Evolutionary conservation across 148 eudicot species (phyloP), one percentile per base, ranked within the genome.

Genomic region (Nyssa sinensis): DNA sequence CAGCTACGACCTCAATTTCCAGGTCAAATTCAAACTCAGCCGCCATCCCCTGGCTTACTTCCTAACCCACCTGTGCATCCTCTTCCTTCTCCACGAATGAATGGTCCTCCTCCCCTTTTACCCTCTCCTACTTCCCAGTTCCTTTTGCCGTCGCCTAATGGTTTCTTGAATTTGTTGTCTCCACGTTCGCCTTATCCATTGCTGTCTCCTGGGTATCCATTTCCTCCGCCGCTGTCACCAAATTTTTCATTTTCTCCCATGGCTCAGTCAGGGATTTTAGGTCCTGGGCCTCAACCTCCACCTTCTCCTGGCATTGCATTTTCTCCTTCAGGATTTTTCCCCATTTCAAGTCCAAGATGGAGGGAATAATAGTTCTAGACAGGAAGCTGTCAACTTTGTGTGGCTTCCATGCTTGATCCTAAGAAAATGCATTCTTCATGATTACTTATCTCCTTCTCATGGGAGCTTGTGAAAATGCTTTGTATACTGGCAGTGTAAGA

Each of bases 131-230:
- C 81, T 55, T 88, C 94, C 21, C 90, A 88, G 77, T 90, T 88
- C 63, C 81, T 80, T 68, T 77, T 93, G 79, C 93, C 94, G 32
- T 94, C 97, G 6, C 98, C 98, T 12, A 80, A 77, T 77, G 87
- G 92, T 64, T 92, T 82, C 81, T 68, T 87, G 41, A 84, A 84
- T 67, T 16, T 90, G 83, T 69, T 86, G 67, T 89, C 96, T 51
- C 98, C 97, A 7, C 80, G 91, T 70, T 95, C 96, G 1, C 92
- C 96, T 4, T 89, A 90, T 74, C 96, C 98, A 41, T 77, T 89
- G 31, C 91, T 85, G 59, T 91, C 96, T 59, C 96, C 97, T 16
- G 93, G 91, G 62, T 81, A 79, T 79, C 91, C 82, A 70, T 86
- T 84, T 78, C 92, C 90, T n/a, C 94, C 93, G 1, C 96, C 92